Percentiles rank a stretch among this genome's conserved stretches.
These are phyloP conservation scores for Rhizodiscina lignyota DNA, from an alignment of 495 filamentous ascomycete genomes.

Conservation along the genomic window DNA sequence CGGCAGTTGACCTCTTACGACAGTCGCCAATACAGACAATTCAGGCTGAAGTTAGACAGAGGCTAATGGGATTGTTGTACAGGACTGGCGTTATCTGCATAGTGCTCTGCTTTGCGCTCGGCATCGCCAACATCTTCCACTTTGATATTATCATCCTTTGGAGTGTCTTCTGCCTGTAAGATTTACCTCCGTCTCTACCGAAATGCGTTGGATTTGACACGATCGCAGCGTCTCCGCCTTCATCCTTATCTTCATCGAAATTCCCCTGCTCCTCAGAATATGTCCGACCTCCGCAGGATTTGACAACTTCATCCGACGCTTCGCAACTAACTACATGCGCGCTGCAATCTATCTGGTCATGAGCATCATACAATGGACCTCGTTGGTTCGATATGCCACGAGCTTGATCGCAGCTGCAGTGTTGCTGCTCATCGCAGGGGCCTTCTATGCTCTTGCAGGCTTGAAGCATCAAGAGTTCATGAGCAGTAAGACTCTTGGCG, in stretches of 20 bases:
- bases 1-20: no score
- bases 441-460: conserved; percentile 73
- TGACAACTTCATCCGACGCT: conserved; percentile 75
- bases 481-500: conserved; percentile 91
- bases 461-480: conserved; percentile 88
- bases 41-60: no score
- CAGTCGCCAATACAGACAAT: no score
- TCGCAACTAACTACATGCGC: conserved; percentile 94
- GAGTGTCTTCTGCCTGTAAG: conserved; percentile 73
- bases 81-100: conserved; percentile 94
- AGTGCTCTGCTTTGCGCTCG: conserved; percentile 85
- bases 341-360: conserved; percentile 75
- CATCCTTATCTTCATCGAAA: conserved; percentile 89
- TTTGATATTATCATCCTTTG: conserved; percentile 59
- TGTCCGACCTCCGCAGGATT: conserved; percentile 87
- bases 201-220: no score
- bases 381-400: conserved; percentile 39
- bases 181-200: no score
- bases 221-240: conserved; percentile 53
- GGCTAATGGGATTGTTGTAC: no score
- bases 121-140: conserved; percentile 80
- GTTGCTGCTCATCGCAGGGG: conserved; percentile 54
- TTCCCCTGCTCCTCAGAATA: conserved; percentile 91
- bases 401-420: conserved; percentile 78
- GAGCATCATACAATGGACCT: conserved; percentile 71